phyloP scores from a whole-genome alignment of 164 flowering plant genomes.

The Annona cherimola region DNA sequence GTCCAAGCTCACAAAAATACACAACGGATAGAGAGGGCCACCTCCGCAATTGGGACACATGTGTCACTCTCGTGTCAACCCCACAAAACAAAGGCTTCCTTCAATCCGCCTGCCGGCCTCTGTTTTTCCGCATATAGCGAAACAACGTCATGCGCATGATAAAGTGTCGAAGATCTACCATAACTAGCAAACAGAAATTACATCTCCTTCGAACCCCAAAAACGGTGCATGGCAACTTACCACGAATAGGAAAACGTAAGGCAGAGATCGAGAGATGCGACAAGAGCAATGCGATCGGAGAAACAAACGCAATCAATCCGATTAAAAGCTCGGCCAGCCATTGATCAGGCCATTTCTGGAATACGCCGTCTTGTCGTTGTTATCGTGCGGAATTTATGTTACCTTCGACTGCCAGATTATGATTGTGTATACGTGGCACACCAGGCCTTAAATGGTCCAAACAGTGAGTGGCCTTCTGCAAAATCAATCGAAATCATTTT shows the following conservation, averaged over 20 bases:
- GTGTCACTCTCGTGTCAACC: background rate
- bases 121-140: background rate
- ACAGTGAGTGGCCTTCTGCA: no score
- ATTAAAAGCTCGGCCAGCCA: background rate
- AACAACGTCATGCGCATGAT: background rate
- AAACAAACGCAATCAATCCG: background rate
- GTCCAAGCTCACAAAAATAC: background rate
- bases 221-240: background rate
- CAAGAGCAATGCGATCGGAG: background rate
- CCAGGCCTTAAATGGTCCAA: background rate
- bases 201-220: slow-evolving; percentile 2
- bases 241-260: background rate
- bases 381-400: background rate
- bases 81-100: background rate
- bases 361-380: background rate
- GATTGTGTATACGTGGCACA: background rate
- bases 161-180: background rate
- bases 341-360: background rate
- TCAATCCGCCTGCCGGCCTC: background rate
- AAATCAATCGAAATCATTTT: no score
- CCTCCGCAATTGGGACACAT: background rate
- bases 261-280: background rate
- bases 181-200: background rate
- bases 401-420: no score
- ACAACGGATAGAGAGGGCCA: background rate